Evolutionary conservation across 2,329 filamentous ascomycete genomes (phyloP).

Genomic region (Onygenales sp.): DNA sequence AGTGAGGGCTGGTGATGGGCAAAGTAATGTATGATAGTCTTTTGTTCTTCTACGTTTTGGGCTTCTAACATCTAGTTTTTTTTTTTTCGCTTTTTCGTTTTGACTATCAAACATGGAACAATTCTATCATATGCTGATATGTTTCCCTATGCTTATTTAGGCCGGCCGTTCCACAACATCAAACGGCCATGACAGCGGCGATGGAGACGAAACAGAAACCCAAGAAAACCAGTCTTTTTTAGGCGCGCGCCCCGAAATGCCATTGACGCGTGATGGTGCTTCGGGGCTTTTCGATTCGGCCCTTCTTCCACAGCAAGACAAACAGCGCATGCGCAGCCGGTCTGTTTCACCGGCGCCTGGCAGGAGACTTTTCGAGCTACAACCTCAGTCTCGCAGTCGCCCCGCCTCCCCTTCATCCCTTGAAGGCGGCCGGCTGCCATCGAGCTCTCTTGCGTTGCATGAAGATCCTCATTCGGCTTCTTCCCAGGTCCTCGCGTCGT

Average conservation of each 20-base stretch:
- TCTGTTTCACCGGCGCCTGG: conserved; percentile 24
- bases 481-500: conserved; percentile 18
- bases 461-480: no score
- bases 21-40: conserved; percentile 6
- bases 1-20: conserved; percentile 13
- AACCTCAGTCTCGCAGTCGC: conserved; percentile 24
- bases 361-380: conserved; percentile 20
- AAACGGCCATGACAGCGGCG: conserved; percentile 2
- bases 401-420: conserved; percentile 21
- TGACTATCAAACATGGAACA: not conserved
- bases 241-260: conserved; percentile 54
- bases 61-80: not conserved
- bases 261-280: conserved; percentile 35
- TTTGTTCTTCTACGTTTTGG: conserved; percentile 8
- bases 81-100: not conserved
- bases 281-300: conserved; percentile 27
- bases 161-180: conserved; percentile 6
- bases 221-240: conserved; percentile 49
- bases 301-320: not conserved
- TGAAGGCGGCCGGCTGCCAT: no score
- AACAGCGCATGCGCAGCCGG: conserved; percentile 19
- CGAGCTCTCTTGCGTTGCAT: no score
- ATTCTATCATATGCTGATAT: conserved; percentile 3
- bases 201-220: conserved; percentile 23
- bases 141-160: conserved; percentile 14